Evolutionary conservation across 2,329 filamentous ascomycete genomes (phyloP), one percentile per base, ranked within the genome.

Genomic region (Parascedosporium putredinis): DNA sequence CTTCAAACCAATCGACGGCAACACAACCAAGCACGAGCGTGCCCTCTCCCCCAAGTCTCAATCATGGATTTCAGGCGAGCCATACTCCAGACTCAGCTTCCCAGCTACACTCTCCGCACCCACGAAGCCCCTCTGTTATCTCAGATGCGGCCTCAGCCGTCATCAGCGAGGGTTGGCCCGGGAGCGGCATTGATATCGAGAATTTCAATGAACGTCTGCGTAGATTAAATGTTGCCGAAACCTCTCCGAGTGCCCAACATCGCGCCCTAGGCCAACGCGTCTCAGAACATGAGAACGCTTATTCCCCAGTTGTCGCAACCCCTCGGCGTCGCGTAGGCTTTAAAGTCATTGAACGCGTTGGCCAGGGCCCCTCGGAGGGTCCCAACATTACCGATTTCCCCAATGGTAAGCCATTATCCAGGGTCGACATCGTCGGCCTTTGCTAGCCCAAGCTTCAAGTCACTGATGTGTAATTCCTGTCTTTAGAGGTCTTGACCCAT

Each of bases 401-500:
- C 5, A 95, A 95, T 71, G 90, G 90, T 95, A 69, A 58, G 75
- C 61, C 24, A 34, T 5, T 38, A 18, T 5, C 34, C 45, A 16
- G 22, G 33, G 14, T 6, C 54, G 45, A 31, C 53, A 6, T 8
- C 23, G 27, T 31, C 20, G 22, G 33, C 12, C 57, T 54, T 55
- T 49, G 40, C n/a, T n/a, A n/a, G n/a, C n/a, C n/a, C n/a, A n/a
- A n/a, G n/a, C n/a, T n/a, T n/a, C n/a, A n/a, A n/a, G 20, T 43
- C 40, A 49, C 48, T 51, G 23, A 45, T 18, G 25, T 20, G 16
- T 25, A 31, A 48, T 47, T 12, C 48, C 27, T 16, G 43, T 44
- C 55, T 33, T 43, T 65, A 96, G 93, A 98, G 74, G 83, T 97
- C 51, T 67, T 97, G 65, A 95, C 88, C 9, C 89, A 96, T 60